A percentile compares a stretch with the other conserved stretches of the same genome.
phyloP scores from a whole-genome alignment of 1,139 yeast genomes.

The Hanseniaspora gamundiae region DNA sequence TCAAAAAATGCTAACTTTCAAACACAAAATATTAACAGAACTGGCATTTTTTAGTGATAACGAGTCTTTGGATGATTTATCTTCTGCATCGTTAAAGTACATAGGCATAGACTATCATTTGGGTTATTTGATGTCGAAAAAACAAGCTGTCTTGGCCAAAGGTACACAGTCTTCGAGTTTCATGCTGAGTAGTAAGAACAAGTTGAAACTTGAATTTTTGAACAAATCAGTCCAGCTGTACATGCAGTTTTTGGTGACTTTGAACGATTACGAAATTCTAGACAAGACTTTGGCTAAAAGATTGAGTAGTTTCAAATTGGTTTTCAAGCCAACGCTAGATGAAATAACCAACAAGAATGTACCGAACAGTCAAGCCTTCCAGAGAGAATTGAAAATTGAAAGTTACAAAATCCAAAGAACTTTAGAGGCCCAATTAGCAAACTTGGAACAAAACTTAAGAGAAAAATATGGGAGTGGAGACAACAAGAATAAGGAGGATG shows the following conservation, averaged over 20 bases:
- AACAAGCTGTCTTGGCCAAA: conserved; percentile 18
- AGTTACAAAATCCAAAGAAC: conserved; percentile 50
- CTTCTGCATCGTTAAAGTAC: conserved; percentile 44
- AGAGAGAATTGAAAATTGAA: conserved; percentile 57
- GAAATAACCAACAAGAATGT: conserved; percentile 18
- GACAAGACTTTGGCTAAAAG: conserved; percentile 29
- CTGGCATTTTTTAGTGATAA: conserved; percentile 47
- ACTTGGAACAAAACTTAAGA: conserved; percentile 23
- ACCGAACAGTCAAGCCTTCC: conserved; percentile 19
- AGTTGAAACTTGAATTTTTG: conserved; percentile 31
- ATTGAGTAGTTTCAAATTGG: conserved; percentile 31
- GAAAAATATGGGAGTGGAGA: conserved; percentile 1
- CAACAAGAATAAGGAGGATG: conserved; percentile 18
- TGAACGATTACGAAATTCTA: conserved; percentile 34
- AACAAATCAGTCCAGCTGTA: conserved; percentile 31
- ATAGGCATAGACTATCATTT: conserved; percentile 40
- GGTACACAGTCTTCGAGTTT: conserved; percentile 6
- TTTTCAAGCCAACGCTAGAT: conserved; percentile 32
- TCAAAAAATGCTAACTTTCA: conserved; percentile 23
- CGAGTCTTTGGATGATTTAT: conserved; percentile 46
- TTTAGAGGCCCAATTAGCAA: conserved; percentile 32
- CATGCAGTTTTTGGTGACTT: conserved; percentile 34
- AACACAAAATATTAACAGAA: conserved; percentile 20
- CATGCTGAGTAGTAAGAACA: conserved; percentile 9
- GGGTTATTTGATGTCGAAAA: conserved; percentile 26